phyloP scores from a whole-genome alignment of 2,329 filamentous ascomycete species.

The Didymella lethalis region DNA sequence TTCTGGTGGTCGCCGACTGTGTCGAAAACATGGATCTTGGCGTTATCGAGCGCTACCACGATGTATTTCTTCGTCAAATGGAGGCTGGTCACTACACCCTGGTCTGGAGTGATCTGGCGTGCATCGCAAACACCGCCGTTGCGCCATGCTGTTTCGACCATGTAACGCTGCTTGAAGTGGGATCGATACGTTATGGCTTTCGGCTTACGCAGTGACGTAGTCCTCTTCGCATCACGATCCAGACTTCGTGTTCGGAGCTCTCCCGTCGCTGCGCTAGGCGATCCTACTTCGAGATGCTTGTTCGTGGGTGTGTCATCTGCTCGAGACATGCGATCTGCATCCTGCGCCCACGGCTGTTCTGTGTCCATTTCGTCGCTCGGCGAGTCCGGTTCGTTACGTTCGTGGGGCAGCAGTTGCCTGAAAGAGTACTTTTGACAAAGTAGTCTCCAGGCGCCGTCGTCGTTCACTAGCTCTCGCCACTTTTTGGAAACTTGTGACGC shows the following conservation, averaged over 20 bases:
- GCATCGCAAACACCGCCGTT: slow-evolving; percentile 85
- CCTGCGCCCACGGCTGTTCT: slow-evolving; percentile 37
- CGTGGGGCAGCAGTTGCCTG: slow-evolving; percentile 62
- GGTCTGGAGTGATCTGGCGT: slow-evolving; percentile 92
- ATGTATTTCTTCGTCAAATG: slow-evolving; percentile 97
- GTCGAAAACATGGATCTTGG: slow-evolving; percentile 98
- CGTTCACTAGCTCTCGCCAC: slow-evolving; percentile 91
- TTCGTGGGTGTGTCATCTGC: slow-evolving; percentile 36
- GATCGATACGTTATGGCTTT: slow-evolving; percentile 88
- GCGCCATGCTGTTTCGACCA: slow-evolving; percentile 97
- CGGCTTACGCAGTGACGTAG: slow-evolving; percentile 54
- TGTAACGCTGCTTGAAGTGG: slow-evolving; percentile 96
- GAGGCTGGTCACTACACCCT: slow-evolving; percentile 93
- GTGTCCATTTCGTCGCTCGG: slow-evolving; percentile 39
- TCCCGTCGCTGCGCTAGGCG: slow-evolving; percentile 58
- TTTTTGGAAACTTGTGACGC: slow-evolving; percentile 95
- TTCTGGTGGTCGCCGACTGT: slow-evolving; percentile 87
- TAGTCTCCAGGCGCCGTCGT: slow-evolving; percentile 98
- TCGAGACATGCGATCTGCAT: slow-evolving; percentile 39
- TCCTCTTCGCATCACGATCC: slow-evolving; percentile 58
- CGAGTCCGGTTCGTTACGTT: slow-evolving; percentile 40
- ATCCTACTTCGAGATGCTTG: slow-evolving; percentile 39
- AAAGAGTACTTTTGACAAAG: slow-evolving; percentile 97
- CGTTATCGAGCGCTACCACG: slow-evolving; percentile 95
- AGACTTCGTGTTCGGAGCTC: slow-evolving; percentile 62